Base-by-base conservation (phyloP, 345 rosid genomes). In the Pistacia vera region DNA sequence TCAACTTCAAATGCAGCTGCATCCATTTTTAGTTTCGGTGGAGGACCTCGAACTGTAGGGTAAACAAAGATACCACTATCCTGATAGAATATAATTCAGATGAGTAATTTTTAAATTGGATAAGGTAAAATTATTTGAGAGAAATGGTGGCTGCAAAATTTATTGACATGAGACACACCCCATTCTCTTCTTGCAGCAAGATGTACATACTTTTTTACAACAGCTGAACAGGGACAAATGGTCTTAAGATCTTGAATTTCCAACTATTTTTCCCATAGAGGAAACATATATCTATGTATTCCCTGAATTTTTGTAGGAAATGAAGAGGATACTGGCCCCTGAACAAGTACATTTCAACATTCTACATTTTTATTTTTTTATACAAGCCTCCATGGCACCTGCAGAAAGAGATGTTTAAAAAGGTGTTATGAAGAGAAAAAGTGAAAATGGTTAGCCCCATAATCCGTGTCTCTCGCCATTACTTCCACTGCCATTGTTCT, bases 31-130 rank as follows among this genome's bases (percentile, higher is more conserved):
- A 91, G 88, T 79, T 93, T 89, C 9, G 98, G 98, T 61, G 96
- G 98, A 73, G 83, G 91, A 59, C 87, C 95, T 63, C 96, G 95
- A 59, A 89, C 90, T 4, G 95, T 90, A 1, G 99, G 99, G 81
- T 93, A 86, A 49, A 85, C 96, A 41, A 93, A 90, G 70, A 95
- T 68, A 60, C 92, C 90, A 0, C 71, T 68, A 74, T 90, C 93
- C 99, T 93, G 85, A 41, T 64, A 18, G 30, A 18, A 59, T 20
- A 28, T 54, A 54, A 54, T 16, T 54, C 57, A 55, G 59, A 68
- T 44, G 46, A 68, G n/a, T 2, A 20, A 30, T 28, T 64, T n/a
- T 4, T 17, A 46, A 69, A 67, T 17, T 25, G 16, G 63, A 46
- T n/a, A 20, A 2, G 18, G 62, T 12, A 51, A 56, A n/a, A 48